Evolutionary conservation across 73 alveolate species (phyloP).

Genomic region (Breviolum minutum): DNA sequence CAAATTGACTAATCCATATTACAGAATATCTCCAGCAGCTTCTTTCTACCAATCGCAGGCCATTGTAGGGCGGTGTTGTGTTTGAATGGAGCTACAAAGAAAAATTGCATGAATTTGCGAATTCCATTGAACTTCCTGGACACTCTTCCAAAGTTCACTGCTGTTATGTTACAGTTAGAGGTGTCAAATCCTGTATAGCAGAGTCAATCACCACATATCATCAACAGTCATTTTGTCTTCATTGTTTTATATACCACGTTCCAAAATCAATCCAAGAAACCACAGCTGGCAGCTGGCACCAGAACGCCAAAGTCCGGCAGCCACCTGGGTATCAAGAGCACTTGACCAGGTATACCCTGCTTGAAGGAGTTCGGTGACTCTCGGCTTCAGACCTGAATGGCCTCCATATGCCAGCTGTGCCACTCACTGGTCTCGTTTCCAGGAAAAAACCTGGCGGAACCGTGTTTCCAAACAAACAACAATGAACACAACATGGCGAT

Average conservation of each 20-base stretch:
- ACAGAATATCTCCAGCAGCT: not conserved
- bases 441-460: too few relatives aligned
- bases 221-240: not conserved
- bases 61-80: not conserved
- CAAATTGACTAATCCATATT: too few relatives aligned
- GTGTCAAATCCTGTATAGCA: not conserved
- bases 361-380: not conserved
- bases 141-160: too few relatives aligned
- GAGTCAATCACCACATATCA: not conserved
- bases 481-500: too few relatives aligned
- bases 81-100: too few relatives aligned
- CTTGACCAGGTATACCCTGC: not conserved
- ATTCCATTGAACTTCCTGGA: too few relatives aligned
- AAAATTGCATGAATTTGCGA: not conserved
- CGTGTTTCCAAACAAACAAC: too few relatives aligned
- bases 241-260: not conserved
- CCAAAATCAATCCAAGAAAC: not conserved
- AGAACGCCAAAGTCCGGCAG: conserved; percentile 49
- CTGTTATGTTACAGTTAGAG: not conserved
- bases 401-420: not conserved
- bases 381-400: conserved; percentile 22
- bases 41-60: not conserved
- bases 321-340: not conserved
- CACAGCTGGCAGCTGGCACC: conserved; percentile 94
- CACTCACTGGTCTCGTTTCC: too few relatives aligned